Base-by-base conservation (phyloP, 2,329 filamentous ascomycete species). In the Claviceps arundinis region DNA sequence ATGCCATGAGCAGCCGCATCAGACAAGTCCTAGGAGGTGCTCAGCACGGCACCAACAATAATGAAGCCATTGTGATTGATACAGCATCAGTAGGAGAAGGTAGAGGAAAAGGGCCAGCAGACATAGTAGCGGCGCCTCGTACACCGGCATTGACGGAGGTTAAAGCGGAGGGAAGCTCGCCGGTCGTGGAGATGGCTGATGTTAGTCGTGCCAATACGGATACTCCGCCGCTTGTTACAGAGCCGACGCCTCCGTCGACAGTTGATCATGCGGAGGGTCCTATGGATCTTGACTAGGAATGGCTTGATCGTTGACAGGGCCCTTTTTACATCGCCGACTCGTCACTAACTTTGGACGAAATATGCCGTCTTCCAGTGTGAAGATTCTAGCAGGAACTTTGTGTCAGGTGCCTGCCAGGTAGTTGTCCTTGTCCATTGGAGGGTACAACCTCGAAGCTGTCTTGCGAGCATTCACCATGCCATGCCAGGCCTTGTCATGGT, bases 1-100 rank as follows among this genome's bases (percentile, higher is more conserved):
- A 77, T 46, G 64, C 68, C 24, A 64, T 77, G 62, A 65, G 64
- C 38, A 60, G 62, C n/a, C 64, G 63, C 17, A 73, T 79, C 56
- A 65, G 65, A 26, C 61, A 66, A 48, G 55, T 70, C 17, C 66
- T 75, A 4, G 67, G 65, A 42, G 65, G 66, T 34, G 9, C 1
- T 9, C 30, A 37, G 60, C 60, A n/a, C 38, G 8, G 8, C 16
- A n/a, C 5, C 38, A 40, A 40, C 38, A 40, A 40, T 4, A 40
- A 40, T 4, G 16, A n/a, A 40, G 38, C 14, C 7, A 17, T 2
- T 7, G 38, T 5, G 38, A 17, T 16, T 40, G 38, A n/a, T 16
- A n/a, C 38, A 17, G 14, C 16, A 40, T 16, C 38, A n/a, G 38
- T 14, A 40, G 38, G 30, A 34, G 9, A 34, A 34, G 30, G 3